Conservation (phyloP, 2,329 filamentous ascomycete genomes). For the Pseudopithomyces maydicus region DNA sequence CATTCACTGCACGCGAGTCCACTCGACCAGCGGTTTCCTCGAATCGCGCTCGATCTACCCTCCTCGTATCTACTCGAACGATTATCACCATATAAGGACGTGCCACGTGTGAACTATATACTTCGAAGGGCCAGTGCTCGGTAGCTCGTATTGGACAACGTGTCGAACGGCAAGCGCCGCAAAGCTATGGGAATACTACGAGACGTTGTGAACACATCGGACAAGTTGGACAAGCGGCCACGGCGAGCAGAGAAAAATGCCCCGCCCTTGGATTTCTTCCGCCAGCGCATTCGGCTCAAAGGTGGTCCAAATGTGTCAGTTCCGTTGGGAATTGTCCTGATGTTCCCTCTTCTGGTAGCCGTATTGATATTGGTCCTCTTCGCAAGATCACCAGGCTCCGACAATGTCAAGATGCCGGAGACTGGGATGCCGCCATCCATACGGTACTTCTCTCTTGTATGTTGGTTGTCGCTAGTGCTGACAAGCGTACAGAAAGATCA, state of each 20-base stretch:
- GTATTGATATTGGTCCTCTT: conserved; percentile 89
- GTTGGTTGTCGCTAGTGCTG: conserved; percentile 12
- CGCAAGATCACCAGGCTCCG: conserved; percentile 81
- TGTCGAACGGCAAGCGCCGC: conserved; percentile 2
- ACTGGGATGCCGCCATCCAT: conserved; percentile 87
- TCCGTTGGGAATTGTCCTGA: conserved; percentile 86
- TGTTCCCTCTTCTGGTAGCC: conserved; percentile 91
- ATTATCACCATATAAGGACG: not conserved
- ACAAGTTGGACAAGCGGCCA: conserved; percentile 51
- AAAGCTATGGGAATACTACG: conserved; percentile 49
- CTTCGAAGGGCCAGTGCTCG: not conserved
- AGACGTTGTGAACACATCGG: conserved; percentile 49
- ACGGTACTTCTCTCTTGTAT: conserved; percentile 62
- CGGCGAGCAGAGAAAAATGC: conserved; percentile 49
- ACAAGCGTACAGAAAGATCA: conserved; percentile 75
- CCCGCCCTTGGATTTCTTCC: conserved; percentile 76
- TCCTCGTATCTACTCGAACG: not conserved
- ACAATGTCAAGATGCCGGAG: conserved; percentile 78
- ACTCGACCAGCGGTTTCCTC: conserved; percentile 17
- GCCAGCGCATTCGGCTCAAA: conserved; percentile 82
- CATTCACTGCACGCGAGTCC: conserved; percentile 18
- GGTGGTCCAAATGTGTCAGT: conserved; percentile 93
- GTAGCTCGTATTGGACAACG: not conserved
- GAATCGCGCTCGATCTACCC: not conserved
- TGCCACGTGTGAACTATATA: not conserved